Percentiles rank a stretch among this genome's conserved stretches.
phyloP scores from a whole-genome alignment of 352 stramenopile species.

The Phytopythium chamaehyphon region DNA sequence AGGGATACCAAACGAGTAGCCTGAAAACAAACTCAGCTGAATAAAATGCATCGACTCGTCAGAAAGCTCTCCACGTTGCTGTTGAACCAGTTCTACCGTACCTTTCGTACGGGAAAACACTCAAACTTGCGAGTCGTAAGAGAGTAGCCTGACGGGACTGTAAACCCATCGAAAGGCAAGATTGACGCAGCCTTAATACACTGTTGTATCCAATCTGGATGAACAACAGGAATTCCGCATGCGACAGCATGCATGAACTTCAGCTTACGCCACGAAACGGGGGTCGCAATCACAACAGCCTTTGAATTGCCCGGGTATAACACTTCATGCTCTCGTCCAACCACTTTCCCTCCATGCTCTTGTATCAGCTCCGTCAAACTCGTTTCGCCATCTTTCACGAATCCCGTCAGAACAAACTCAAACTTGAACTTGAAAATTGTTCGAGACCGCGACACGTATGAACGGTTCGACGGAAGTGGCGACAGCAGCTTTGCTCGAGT shows the following conservation, averaged over 20 bases:
- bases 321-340: conserved; percentile 41
- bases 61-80: too few relatives aligned
- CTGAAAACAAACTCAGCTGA: conserved; percentile 58
- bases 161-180: conserved; percentile 69
- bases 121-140: conserved; percentile 62
- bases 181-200: conserved; percentile 45
- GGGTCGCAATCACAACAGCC: conserved; percentile 68
- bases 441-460: conserved; percentile 42
- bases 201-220: conserved; percentile 74
- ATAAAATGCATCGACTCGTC: conserved; percentile 6
- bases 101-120: conserved; percentile 32
- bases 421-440: conserved; percentile 73
- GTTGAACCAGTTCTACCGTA: conserved; percentile 14
- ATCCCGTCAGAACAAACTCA: conserved; percentile 75
- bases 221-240: conserved; percentile 77
- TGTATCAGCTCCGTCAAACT: conserved; percentile 56
- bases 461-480: conserved; percentile 39
- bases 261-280: conserved; percentile 68
- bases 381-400: conserved; percentile 42
- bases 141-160: conserved; percentile 63
- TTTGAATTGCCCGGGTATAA: conserved; percentile 44
- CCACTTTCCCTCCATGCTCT: conserved; percentile 60
- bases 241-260: conserved; percentile 81
- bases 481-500: conserved; percentile 46
- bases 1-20: conserved; percentile 56